phyloP scores from a whole-genome alignment of 208 protist species.

The Trypanosoma scelopori region DNA sequence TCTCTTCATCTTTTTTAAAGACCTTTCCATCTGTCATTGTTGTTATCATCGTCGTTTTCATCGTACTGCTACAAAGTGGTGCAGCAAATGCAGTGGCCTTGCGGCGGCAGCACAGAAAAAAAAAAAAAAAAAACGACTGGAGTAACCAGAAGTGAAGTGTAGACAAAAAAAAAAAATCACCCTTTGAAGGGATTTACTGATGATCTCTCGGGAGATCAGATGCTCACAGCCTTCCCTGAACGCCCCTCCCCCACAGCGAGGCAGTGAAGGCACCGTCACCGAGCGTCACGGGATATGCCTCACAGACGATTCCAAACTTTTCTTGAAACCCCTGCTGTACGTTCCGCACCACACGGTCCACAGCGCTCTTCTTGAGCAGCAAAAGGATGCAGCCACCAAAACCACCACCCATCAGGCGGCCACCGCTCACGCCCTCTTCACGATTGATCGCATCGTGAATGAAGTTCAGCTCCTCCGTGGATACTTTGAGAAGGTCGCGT shows the following conservation, averaged over 20 bases:
- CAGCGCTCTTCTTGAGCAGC: constrained; percentile 43
- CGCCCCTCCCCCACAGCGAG: constrained; percentile 33
- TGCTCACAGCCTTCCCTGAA: constrained; percentile 29
- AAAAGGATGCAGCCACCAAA: constrained; percentile 83
- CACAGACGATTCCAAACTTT: constrained; percentile 52
- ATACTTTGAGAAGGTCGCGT: constrained; percentile 63
- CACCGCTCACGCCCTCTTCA: constrained; percentile 59
- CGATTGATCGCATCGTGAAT: constrained; percentile 60
- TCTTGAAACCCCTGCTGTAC: constrained; percentile 44
- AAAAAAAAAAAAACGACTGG: constrained; percentile 11
- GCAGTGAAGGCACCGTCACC: constrained; percentile 53
- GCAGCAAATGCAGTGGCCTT: no score
- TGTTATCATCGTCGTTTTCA: no score
- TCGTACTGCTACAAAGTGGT: no score
- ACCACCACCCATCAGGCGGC: constrained; percentile 79
- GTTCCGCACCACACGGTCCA: constrained; percentile 45
- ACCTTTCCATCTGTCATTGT: no score
- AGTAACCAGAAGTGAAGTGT: constrained; percentile 10
- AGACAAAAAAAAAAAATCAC: constrained; percentile 9
- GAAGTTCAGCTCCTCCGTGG: constrained; percentile 74
- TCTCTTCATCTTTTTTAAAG: no score
- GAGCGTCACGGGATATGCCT: constrained; percentile 54
- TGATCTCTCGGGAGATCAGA: neutral
- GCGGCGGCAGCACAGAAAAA: neutral
- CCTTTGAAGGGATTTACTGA: constrained; percentile 8